These are phyloP conservation scores for Aciculoconidium aculeatum DNA, from an alignment of 805 yeast species.

Conservation along the genomic window DNA sequence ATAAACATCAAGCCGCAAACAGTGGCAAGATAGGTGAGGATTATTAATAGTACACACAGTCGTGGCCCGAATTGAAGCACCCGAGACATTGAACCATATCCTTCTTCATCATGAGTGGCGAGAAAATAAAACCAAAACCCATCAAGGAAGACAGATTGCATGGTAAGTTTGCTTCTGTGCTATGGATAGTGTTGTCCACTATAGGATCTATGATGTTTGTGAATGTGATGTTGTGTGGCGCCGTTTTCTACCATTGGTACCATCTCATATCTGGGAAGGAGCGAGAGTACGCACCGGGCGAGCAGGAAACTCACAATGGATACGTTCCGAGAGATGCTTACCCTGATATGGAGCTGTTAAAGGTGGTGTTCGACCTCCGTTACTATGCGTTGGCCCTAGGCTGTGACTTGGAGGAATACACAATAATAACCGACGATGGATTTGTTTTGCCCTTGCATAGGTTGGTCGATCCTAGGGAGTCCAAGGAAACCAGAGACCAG, in stretches of 20 bases:
- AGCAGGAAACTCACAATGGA: slow-evolving; percentile 13
- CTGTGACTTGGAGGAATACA: slow-evolving; percentile 52
- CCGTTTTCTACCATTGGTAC: slow-evolving; percentile 25
- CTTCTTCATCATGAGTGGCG: too few species aligned
- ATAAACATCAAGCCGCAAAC: too few species aligned
- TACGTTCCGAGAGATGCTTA: slow-evolving; percentile 29
- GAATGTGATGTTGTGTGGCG: slow-evolving; percentile 17
- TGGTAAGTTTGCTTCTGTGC: slow-evolving; percentile 13
- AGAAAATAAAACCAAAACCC: slow-evolving; percentile 22
- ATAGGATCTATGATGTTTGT: slow-evolving; percentile 27
- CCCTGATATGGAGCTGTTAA: slow-evolving; percentile 28
- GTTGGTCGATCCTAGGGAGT: slow-evolving; percentile 44
- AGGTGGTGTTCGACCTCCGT: slow-evolving; percentile 41
- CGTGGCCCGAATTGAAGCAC: too few species aligned
- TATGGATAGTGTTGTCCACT: slow-evolving; percentile 19
- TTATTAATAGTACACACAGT: too few species aligned
- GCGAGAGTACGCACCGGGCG: slow-evolving; percentile 19
- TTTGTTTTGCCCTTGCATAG: slow-evolving; percentile 64
- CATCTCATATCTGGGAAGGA: slow-evolving; percentile 27
- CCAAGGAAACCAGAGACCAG: slow-evolving; percentile 20
- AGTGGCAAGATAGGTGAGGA: too few species aligned
- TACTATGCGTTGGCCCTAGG: slow-evolving; percentile 65
- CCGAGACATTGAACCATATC: too few species aligned
- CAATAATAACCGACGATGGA: slow-evolving; percentile 73
- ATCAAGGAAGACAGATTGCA: slow-evolving; percentile 18